A percentile compares a stretch with the other conserved stretches of the same genome.
phyloP scores from a whole-genome alignment of 768 basidiomycete species.

The Naganishia friedmannii region DNA sequence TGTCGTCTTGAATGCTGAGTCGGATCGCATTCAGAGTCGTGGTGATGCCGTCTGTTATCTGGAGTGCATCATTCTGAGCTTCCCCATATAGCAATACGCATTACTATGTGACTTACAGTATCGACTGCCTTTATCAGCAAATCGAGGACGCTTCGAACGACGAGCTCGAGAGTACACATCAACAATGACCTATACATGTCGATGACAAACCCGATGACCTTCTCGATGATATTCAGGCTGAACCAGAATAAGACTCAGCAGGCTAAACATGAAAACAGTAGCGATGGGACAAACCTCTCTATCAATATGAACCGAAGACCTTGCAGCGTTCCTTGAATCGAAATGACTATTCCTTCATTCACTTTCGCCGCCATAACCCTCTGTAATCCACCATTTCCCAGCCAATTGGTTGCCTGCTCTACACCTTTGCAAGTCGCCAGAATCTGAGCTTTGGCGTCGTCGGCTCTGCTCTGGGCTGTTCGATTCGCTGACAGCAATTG shows the following conservation, averaged over 20 bases:
- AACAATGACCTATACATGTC: constrained; percentile 89
- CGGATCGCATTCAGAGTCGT: constrained; percentile 62
- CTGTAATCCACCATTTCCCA: constrained; percentile 70
- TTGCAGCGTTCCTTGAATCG: constrained; percentile 73
- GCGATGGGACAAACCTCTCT: constrained; percentile 38
- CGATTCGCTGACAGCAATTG: constrained; percentile 71
- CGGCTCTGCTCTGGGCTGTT: constrained; percentile 66
- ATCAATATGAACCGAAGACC: constrained; percentile 69
- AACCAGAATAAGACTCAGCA: neutral
- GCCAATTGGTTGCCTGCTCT: constrained; percentile 72
- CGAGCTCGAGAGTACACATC: constrained; percentile 87
- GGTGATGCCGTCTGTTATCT: constrained; percentile 73
- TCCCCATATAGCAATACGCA: neutral
- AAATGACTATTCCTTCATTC: constrained; percentile 72
- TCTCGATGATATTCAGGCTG: constrained; percentile 78
- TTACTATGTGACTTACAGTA: constrained; percentile 61
- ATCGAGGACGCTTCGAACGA: constrained; percentile 73
- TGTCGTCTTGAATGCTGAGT: constrained; percentile 70
- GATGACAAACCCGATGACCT: constrained; percentile 83
- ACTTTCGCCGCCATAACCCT: constrained; percentile 81
- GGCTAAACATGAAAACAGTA: too few relatives aligned
- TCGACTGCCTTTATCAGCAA: constrained; percentile 78
- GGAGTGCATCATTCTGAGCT: neutral
- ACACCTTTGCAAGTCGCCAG: constrained; percentile 80
- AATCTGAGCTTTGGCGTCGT: constrained; percentile 70